Evolutionary conservation across 331 rosid genomes (phyloP), one percentile per base, ranked within the genome.

Genomic region (Malus hybrid): DNA sequence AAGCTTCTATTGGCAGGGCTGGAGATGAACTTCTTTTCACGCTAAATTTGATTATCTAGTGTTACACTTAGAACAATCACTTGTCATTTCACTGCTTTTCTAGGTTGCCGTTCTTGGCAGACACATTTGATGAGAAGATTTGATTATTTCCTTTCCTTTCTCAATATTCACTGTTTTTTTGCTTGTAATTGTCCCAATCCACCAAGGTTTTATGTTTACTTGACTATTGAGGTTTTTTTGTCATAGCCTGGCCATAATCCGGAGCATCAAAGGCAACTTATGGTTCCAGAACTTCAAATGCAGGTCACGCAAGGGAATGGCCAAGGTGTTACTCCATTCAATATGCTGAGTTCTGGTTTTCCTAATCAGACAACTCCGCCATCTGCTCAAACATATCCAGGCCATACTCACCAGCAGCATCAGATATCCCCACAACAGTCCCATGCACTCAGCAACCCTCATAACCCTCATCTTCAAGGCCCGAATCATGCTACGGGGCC

Each of bases 221-320:
- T 73, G 78, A 67, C 68, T 19, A 29, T 42, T 11, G 6, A 26
- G 46, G 26, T 20, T 26, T 66, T 75, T 39, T 4, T 70, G 61
- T 62, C 79, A 73, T 80, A 96, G 97, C 94, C 97, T 82, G 98
- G 89, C 66, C 98, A 88, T 74, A 93, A 84, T 82, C 87, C 80
- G 44, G 98, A 91, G 80, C 96, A 93, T 81, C 97, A 89, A 82
- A 89, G 94, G 90, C 96, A 89, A 84, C 84, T 87, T 84, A 80
- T 86, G 89, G 89, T 79, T 83, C 93, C 97, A 1, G 98, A 96
- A 84, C 91, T 81, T 77, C 92, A 82, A 52, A 84, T 90, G 88
- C 99, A 88, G 86, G 96, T 46, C 63, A 76, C 87, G 6, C 96
- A 88, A 71, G 98, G 91, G 82, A 90, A 78, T 86, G 83, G 86